A percentile compares a stretch with the other conserved stretches of the same genome.
Conservation (phyloP, 225 moss, liverwort and hornwort species). For the Polytrichum commune region DNA sequence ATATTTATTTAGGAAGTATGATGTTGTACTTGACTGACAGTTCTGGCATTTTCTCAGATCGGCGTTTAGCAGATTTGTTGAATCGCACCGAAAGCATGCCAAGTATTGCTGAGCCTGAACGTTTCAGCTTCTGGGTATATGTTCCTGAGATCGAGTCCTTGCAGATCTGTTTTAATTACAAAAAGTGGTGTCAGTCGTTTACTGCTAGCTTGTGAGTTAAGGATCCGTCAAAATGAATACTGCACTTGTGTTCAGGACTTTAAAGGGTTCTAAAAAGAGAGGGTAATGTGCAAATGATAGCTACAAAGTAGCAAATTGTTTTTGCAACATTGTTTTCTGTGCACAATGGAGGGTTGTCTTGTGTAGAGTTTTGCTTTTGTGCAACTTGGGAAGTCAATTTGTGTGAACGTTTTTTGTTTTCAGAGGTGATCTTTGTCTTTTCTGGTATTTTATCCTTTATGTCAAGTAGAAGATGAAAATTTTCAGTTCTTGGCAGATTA, state of each 20-base stretch:
- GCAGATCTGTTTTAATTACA: background rate
- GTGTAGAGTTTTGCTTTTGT: too few relatives aligned
- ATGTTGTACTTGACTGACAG: too few relatives aligned
- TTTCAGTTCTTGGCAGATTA: too few relatives aligned
- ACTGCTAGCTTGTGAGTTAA: background rate
- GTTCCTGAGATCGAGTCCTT: background rate
- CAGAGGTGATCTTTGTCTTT: too few relatives aligned
- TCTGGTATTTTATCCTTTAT: too few relatives aligned
- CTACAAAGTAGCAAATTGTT: background rate
- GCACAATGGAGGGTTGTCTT: too few relatives aligned
- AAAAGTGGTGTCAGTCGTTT: background rate
- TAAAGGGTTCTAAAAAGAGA: background rate
- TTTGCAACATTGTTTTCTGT: background rate
- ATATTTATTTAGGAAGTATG: too few relatives aligned
- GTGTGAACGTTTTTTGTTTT: too few relatives aligned
- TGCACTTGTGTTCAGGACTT: background rate
- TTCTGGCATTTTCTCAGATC: constrained; percentile 36
- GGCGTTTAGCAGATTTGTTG: constrained; percentile 44
- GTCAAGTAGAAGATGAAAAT: too few relatives aligned
- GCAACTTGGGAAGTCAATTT: too few relatives aligned
- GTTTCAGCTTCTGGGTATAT: constrained; percentile 91
- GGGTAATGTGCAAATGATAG: background rate
- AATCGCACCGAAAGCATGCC: constrained; percentile 65
- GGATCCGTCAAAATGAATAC: background rate
- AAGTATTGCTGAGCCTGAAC: constrained; percentile 58